These are phyloP conservation scores for Leccinum fallax DNA, from an alignment of 1,284 basidiomycete species.

Conservation along the genomic window DNA sequence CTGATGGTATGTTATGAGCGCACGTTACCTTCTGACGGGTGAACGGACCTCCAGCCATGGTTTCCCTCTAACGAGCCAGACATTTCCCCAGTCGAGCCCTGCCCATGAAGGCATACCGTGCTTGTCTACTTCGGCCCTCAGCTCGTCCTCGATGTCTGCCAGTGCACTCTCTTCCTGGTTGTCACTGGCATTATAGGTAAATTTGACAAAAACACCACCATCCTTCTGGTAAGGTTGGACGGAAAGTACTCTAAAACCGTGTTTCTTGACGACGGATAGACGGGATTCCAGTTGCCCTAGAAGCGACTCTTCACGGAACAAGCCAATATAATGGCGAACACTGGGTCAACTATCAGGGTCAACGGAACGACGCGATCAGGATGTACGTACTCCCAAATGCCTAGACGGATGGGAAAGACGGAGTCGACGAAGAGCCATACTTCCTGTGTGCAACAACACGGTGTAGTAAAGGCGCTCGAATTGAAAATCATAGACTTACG, in stretches of 20 bases:
- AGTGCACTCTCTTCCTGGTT: constrained; percentile 41
- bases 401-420: constrained; percentile 56
- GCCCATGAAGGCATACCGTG: constrained; percentile 66
- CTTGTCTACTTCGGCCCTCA: constrained; percentile 45
- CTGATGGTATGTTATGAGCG: constrained; percentile 46
- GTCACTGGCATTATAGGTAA: constrained; percentile 58
- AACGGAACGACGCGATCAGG: not conserved
- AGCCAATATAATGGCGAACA: constrained; percentile 61
- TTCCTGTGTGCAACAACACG: constrained; percentile 24
- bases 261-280: constrained; percentile 52
- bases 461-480: constrained; percentile 12
- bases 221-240: constrained; percentile 73
- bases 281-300: constrained; percentile 49
- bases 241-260: constrained; percentile 58
- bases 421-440: constrained; percentile 58
- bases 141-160: constrained; percentile 48
- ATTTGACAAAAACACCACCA: constrained; percentile 86
- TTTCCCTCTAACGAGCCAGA: constrained; percentile 81
- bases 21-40: not conserved
- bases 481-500: constrained; percentile 19
- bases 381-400: constrained; percentile 51
- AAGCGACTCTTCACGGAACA: constrained; percentile 56
- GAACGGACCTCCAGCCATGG: constrained; percentile 81
- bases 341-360: constrained; percentile 38
- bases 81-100: constrained; percentile 53